Base-by-base conservation (phyloP, 2,329 filamentous ascomycete species). In the Cercospora brassicicola region DNA sequence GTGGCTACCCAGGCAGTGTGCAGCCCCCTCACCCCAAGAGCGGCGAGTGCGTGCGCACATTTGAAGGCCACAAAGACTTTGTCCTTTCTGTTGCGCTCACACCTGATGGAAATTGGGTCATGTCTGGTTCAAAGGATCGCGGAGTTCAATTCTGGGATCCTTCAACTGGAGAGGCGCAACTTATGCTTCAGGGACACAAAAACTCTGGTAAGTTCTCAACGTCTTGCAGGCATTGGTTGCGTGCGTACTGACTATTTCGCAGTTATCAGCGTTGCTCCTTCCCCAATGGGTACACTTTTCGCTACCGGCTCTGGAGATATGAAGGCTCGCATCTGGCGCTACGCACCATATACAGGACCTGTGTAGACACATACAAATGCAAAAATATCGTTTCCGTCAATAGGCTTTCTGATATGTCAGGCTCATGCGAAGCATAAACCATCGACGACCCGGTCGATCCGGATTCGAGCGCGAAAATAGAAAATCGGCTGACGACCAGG, bases 91-190 rank as follows among this genome's bases (percentile, higher is more conserved):
- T 99, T 66, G 96, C 95, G 18, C 87, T 98, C 69, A 98, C 95
- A 0, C 95, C 95, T 15, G 94, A 98, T 79, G 91, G 92, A 71
- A 88, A 90, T 76, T 99, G 95, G 95, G 94, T 99, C 66, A 90
- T 99, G 81, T 97, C 93, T 71, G 95, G 95, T 55, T 97, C 93
- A 70, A 99, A 99, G 84, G 95, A 99, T 78, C 89, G 95, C 62
- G 94, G 95, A 59, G 95, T 99, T 23, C 95, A 98, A 79, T 98
- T 99, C 85, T 99, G 95, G 95, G 94, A 99, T 78, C 94, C 95
- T 20, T 88, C 90, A 75, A 97, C 93, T 20, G 95, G 94, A 39
- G 90, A 92, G 73, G 96, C 94, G 0, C 94, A 98, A 82, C 90
- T 99, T 79, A 98, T 98, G 95, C 87, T 99, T 70, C 95, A 98